phyloP scores from a whole-genome alignment of 2,329 filamentous ascomycete species.

The Pezizomycotina sp. region DNA sequence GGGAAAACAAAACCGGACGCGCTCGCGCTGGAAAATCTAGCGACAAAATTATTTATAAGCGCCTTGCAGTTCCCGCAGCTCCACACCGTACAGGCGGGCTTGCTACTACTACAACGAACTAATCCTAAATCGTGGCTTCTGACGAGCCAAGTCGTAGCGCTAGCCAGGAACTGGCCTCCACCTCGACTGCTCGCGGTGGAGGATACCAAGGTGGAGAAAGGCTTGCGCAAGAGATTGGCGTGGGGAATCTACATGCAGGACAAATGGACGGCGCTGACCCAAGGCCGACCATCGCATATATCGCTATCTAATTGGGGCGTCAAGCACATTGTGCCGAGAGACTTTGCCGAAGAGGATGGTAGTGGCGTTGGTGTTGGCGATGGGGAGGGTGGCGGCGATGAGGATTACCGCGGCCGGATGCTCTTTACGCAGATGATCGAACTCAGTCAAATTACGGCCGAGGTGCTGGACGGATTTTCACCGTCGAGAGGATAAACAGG shows the following conservation, averaged over 20 bases:
- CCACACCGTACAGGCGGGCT: conserved; percentile 60
- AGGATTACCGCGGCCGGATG: conserved; percentile 34
- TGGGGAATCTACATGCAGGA: conserved; percentile 94
- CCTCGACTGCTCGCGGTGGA: conserved; percentile 69
- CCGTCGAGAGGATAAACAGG: conserved; percentile 25
- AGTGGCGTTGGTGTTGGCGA: conserved; percentile 30
- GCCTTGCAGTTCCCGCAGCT: conserved; percentile 70
- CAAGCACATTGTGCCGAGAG: conserved; percentile 43
- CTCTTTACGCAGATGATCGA: conserved; percentile 38
- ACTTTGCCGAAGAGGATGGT: conserved; percentile 49
- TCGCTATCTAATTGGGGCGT: conserved; percentile 62
- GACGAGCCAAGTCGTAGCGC: conserved; percentile 72
- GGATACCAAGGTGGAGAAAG: conserved; percentile 78
- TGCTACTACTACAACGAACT: conserved; percentile 57
- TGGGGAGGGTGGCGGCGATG: conserved; percentile 30
- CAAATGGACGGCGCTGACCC: conserved; percentile 74
- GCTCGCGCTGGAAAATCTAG: conserved; percentile 54
- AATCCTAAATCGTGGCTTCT: conserved; percentile 68
- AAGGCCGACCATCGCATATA: conserved; percentile 69
- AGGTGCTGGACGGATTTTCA: conserved; percentile 38
- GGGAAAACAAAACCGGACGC: conserved; percentile 45
- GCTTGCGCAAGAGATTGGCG: conserved; percentile 65
- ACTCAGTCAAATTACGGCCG: conserved; percentile 37
- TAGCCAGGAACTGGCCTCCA: conserved; percentile 76
- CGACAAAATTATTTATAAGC: conserved; percentile 54